A percentile compares a stretch with the other conserved stretches of the same genome.
phyloP scores from a whole-genome alignment of 2,329 filamentous ascomycete species.

The Paraphoma chrysanthemicola region DNA sequence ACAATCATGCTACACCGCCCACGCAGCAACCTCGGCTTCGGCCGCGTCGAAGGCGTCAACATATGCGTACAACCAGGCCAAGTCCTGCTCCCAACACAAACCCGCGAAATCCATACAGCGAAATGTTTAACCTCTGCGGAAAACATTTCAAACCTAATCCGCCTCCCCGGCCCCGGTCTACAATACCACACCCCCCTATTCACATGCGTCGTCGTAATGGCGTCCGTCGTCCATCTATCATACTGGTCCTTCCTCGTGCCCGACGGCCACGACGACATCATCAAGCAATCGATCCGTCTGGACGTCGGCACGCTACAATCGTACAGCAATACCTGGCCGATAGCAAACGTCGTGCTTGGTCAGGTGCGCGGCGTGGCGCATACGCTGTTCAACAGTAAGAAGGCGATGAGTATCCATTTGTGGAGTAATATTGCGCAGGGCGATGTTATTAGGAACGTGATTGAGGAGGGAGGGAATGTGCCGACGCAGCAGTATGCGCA shows the following conservation, averaged over 20 bases:
- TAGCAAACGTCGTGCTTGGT: constrained; percentile 71
- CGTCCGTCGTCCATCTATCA: constrained; percentile 59
- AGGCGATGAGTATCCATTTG: constrained; percentile 49
- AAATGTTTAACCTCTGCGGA: constrained; percentile 83
- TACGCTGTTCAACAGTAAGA: constrained; percentile 65
- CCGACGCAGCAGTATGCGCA: constrained; percentile 45
- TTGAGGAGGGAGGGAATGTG: constrained; percentile 40
- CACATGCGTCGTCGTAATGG: constrained; percentile 51
- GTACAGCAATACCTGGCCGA: constrained; percentile 74
- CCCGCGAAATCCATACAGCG: constrained; percentile 71
- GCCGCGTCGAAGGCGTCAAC: constrained; percentile 53
- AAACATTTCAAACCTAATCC: constrained; percentile 76
- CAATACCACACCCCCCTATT: constrained; percentile 68
- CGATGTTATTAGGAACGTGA: constrained; percentile 43
- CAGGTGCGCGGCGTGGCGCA: constrained; percentile 83
- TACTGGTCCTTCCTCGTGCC: constrained; percentile 69
- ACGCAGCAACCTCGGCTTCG: constrained; percentile 48
- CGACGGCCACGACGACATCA: constrained; percentile 66
- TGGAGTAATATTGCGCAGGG: constrained; percentile 46
- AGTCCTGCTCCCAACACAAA: constrained; percentile 58
- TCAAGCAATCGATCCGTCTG: constrained; percentile 77
- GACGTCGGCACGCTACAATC: constrained; percentile 78
- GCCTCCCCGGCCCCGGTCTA: constrained; percentile 71
- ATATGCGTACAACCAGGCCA: constrained; percentile 69
- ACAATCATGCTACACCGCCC: constrained; percentile 54